phyloP scores from a whole-genome alignment of 768 basidiomycete species.

The Agrocybe pediades region DNA sequence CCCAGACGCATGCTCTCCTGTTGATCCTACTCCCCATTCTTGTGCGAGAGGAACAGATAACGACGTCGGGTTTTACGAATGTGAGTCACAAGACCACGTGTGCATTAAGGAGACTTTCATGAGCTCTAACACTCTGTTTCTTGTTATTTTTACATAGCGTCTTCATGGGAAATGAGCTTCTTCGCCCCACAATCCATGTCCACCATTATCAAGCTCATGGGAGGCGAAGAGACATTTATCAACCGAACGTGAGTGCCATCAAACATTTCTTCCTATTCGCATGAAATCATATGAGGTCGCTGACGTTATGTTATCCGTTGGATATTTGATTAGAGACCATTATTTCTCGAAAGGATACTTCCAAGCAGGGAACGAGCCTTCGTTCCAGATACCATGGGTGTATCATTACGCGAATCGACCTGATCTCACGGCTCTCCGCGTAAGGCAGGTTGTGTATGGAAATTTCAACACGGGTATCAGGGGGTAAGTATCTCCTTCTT shows the following conservation, averaged over 20 bases:
- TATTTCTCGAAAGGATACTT: slow-evolving; percentile 49
- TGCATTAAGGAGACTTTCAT: neutral
- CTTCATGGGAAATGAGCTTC: slow-evolving; percentile 57
- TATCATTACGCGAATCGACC: slow-evolving; percentile 54
- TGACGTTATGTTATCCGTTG: neutral
- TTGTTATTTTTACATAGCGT: slow-evolving; percentile 29
- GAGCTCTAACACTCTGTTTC: slow-evolving; percentile 4
- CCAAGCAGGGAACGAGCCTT: slow-evolving; percentile 51
- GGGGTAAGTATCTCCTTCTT: slow-evolving; percentile 33
- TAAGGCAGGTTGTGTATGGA: slow-evolving; percentile 43
- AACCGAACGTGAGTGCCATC: slow-evolving; percentile 35
- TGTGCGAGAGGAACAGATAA: slow-evolving; percentile 52
- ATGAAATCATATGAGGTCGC: neutral
- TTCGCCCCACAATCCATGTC: slow-evolving; percentile 54
- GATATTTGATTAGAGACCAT: slow-evolving; percentile 35
- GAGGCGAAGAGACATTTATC: slow-evolving; percentile 43
- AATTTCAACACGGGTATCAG: slow-evolving; percentile 48
- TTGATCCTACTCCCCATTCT: slow-evolving; percentile 47
- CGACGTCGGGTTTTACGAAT: slow-evolving; percentile 54
- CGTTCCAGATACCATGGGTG: slow-evolving; percentile 47
- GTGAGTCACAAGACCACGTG: slow-evolving; percentile 25
- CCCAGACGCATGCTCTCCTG: slow-evolving; percentile 50
- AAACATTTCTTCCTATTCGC: neutral
- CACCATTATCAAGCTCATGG: slow-evolving; percentile 48
- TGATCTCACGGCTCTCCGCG: slow-evolving; percentile 47